Evolutionary conservation across 176 grass and related monocot species (phyloP).

Genomic region (Aegilops speltoides): DNA sequence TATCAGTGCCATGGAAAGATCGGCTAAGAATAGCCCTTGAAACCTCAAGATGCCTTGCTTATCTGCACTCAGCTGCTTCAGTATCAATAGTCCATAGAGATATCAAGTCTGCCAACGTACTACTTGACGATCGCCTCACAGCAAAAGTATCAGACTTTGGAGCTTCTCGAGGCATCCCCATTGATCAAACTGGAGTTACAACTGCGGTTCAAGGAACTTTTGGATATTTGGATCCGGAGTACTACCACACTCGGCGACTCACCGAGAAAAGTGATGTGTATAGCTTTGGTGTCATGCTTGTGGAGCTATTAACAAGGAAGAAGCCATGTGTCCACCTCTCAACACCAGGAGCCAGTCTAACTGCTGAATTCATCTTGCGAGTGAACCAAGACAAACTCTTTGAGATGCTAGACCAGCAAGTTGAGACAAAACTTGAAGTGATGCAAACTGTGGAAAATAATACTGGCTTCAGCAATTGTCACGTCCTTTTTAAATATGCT

Average conservation of each 20-base stretch:
- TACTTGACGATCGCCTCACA: slow-evolving; percentile 37
- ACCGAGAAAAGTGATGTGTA: slow-evolving; percentile 54
- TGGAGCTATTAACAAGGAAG: slow-evolving; percentile 40
- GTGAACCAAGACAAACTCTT: slow-evolving; percentile 20
- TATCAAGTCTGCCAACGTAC: slow-evolving; percentile 47
- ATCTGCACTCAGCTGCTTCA: slow-evolving; percentile 45
- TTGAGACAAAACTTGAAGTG: slow-evolving; percentile 30
- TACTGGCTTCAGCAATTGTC: not conserved
- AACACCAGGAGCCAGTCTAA: not conserved
- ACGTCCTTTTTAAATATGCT: not conserved
- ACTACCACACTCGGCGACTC: slow-evolving; percentile 34
- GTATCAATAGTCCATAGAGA: slow-evolving; percentile 46
- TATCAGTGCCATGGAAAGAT: slow-evolving; percentile 38
- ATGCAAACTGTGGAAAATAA: not conserved
- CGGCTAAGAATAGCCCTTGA: slow-evolving; percentile 42
- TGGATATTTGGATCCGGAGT: slow-evolving; percentile 58
- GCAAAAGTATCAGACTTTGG: slow-evolving; percentile 57
- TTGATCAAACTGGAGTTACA: slow-evolving; percentile 35
- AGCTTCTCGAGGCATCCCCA: slow-evolving; percentile 45
- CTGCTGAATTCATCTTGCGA: slow-evolving; percentile 13
- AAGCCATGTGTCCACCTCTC: slow-evolving; percentile 14
- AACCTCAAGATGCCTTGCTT: slow-evolving; percentile 40
- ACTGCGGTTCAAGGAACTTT: slow-evolving; percentile 51
- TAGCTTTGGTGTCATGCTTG: slow-evolving; percentile 50
- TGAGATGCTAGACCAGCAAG: slow-evolving; percentile 19